Evolutionary conservation across 2,329 filamentous ascomycete genomes (phyloP).

Genomic region (Arthrobotrys sinensis): DNA sequence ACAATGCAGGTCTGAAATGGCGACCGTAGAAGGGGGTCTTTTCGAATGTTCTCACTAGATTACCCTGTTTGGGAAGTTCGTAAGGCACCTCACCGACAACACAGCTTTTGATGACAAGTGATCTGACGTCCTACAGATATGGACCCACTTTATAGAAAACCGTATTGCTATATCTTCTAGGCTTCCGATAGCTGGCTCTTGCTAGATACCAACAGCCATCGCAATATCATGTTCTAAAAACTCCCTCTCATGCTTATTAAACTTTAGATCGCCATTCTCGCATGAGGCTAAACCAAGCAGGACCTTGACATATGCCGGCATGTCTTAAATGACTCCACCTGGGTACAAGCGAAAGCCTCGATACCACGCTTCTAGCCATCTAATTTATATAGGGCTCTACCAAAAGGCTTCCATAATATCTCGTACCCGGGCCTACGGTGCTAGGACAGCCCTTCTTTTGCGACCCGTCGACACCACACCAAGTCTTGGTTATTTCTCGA

Average conservation of each 20-base stretch:
- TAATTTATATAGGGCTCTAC: background rate
- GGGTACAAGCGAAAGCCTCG: constrained; percentile 29
- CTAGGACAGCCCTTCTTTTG: background rate
- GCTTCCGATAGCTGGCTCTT: background rate
- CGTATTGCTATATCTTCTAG: background rate
- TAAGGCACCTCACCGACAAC: constrained; percentile 23
- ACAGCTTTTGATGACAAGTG: background rate
- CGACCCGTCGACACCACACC: constrained; percentile 1
- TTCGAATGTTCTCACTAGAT: constrained; percentile 30
- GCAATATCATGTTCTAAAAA: constrained; percentile 21
- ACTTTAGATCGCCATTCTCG: constrained; percentile 33
- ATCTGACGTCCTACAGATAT: constrained; percentile 1
- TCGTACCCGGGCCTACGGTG: no score
- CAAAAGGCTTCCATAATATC: background rate
- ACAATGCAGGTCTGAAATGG: constrained; percentile 17
- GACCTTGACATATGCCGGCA: constrained; percentile 1
- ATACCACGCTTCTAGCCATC: constrained; percentile 8
- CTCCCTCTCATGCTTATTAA: background rate
- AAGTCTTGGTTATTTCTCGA: constrained; percentile 23
- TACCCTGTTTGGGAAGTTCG: constrained; percentile 44
- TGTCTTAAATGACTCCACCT: constrained; percentile 6
- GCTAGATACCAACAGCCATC: background rate
- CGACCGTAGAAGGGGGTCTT: constrained; percentile 18
- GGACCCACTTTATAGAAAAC: background rate
- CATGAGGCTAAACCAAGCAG: constrained; percentile 16